Percentiles rank a stretch among this genome's conserved stretches.
Conservation (phyloP, 2,329 filamentous ascomycete species). For the Colletotrichum echinochloae region DNA sequence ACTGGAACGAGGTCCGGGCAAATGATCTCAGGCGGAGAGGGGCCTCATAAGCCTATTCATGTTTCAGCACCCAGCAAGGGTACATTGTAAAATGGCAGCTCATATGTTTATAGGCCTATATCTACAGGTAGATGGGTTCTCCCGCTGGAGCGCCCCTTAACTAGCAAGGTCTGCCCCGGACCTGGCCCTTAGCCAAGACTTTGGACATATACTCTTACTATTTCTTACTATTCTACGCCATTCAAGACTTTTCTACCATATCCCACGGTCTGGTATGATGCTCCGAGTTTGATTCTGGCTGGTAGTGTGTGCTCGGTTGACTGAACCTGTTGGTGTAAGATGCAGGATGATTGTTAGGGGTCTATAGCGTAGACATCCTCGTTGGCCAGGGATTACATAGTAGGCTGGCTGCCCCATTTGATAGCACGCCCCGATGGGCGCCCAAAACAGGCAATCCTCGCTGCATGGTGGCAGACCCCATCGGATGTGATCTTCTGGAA, state of each 20-base stretch:
- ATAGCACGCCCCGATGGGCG: no score
- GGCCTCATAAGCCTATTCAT: neutral
- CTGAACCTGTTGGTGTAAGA: neutral
- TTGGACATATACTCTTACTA: neutral
- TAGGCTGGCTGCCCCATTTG: no score
- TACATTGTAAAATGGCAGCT: neutral
- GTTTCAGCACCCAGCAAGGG: neutral
- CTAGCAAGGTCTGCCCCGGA: neutral
- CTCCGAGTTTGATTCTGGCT: neutral
- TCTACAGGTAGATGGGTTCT: neutral
- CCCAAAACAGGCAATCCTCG: no score
- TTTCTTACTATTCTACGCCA: neutral
- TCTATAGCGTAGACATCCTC: neutral
- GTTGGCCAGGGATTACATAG: no score
- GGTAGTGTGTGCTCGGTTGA: neutral
- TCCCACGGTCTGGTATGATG: neutral
- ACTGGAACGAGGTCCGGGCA: no score
- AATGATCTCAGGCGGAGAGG: neutral
- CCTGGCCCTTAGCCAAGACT: neutral
- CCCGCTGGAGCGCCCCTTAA: neutral
- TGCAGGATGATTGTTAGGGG: neutral
- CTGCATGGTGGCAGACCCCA: neutral
- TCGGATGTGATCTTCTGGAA: neutral
- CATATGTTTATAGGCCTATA: no score
- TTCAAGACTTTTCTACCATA: neutral